Percentiles rank a stretch among this genome's conserved stretches.
Evolutionary conservation across 352 stramenopile species (phyloP).

Genomic region (Pythium phragmitis): DNA sequence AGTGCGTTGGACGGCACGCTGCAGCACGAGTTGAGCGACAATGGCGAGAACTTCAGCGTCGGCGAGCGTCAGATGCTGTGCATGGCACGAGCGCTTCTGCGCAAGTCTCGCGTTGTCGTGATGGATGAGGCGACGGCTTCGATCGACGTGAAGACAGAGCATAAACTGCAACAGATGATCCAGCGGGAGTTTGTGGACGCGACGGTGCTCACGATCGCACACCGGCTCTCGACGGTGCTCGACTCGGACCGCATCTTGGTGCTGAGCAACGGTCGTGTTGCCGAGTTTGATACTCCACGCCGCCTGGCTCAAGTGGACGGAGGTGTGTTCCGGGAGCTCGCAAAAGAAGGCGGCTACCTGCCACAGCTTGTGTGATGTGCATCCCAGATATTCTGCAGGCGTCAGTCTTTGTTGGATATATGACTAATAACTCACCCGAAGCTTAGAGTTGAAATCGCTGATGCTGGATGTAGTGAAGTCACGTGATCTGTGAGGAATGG

Average conservation of each 20-base stretch:
- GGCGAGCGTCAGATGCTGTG: conserved; percentile 32
- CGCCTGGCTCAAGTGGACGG: conserved; percentile 10
- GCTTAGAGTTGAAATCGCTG: too few species aligned
- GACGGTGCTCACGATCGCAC: conserved; percentile 93
- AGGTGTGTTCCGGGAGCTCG: conserved; percentile 30
- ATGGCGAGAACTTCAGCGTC: conserved; percentile 90
- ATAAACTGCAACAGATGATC: conserved; percentile 70
- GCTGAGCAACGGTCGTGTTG: conserved; percentile 80
- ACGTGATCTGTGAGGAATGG: too few species aligned
- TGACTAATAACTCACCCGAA: too few species aligned
- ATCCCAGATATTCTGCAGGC: too few species aligned
- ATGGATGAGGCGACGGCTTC: conserved; percentile 94
- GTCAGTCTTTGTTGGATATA: too few species aligned
- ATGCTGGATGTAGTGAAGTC: too few species aligned
- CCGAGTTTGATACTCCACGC: conserved; percentile 83
- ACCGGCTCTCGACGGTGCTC: conserved; percentile 92
- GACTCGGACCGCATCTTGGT: conserved; percentile 91
- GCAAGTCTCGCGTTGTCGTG: conserved; percentile 26
- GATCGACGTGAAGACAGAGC: conserved; percentile 60
- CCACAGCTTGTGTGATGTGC: conserved; percentile 11
- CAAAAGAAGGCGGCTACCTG: conserved; percentile 32
- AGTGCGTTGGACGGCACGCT: conserved; percentile 19
- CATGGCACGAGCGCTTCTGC: too few species aligned
- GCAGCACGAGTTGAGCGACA: conserved; percentile 47
- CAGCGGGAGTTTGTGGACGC: conserved; percentile 82